A percentile compares a stretch with the other conserved stretches of the same genome.
These are phyloP conservation scores for Hamamelis virginiana DNA, from an alignment of 164 flowering plant species.

Conservation along the genomic window DNA sequence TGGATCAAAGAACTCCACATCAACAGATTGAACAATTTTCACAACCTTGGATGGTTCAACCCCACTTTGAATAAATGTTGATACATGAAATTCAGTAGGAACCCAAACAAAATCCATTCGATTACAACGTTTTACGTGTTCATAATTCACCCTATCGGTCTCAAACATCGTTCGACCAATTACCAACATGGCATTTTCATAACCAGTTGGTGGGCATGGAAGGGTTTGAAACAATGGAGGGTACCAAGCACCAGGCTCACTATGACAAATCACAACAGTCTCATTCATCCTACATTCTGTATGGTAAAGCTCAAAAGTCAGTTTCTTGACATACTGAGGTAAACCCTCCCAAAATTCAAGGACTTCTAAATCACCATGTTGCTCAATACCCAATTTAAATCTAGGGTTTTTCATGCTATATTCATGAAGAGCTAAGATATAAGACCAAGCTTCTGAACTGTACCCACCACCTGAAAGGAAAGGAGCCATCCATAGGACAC, in stretches of 20 bases:
- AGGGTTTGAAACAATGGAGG: conserved; percentile 70
- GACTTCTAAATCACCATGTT: conserved; percentile 63
- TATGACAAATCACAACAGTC: conserved; percentile 72
- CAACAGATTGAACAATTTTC: conserved; percentile 71
- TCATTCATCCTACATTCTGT: conserved; percentile 48
- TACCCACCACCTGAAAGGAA: conserved; percentile 87
- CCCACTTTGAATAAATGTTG: conserved; percentile 59
- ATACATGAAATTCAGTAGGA: conserved; percentile 76
- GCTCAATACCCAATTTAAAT: conserved; percentile 55
- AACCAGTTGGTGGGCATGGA: conserved; percentile 71
- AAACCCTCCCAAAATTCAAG: conserved; percentile 73
- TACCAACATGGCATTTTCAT: conserved; percentile 39
- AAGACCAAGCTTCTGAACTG: conserved; percentile 88
- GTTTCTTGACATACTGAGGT: conserved; percentile 32
- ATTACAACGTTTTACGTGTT: conserved; percentile 64
- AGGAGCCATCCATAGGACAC: conserved; percentile 88
- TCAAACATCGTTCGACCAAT: conserved; percentile 89
- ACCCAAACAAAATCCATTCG: conserved; percentile 73
- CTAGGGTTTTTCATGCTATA: conserved; percentile 22
- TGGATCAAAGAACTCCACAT: conserved; percentile 68
- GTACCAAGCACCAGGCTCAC: conserved; percentile 90
- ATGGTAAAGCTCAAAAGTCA: conserved; percentile 52
- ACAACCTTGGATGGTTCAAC: conserved; percentile 66
- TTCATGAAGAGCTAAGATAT: conserved; percentile 47
- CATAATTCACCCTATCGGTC: conserved; percentile 56